Percentiles rank a stretch among this genome's conserved stretches.
phyloP scores from a whole-genome alignment of 139 green algal species.

The Coelastrella sp. region DNA sequence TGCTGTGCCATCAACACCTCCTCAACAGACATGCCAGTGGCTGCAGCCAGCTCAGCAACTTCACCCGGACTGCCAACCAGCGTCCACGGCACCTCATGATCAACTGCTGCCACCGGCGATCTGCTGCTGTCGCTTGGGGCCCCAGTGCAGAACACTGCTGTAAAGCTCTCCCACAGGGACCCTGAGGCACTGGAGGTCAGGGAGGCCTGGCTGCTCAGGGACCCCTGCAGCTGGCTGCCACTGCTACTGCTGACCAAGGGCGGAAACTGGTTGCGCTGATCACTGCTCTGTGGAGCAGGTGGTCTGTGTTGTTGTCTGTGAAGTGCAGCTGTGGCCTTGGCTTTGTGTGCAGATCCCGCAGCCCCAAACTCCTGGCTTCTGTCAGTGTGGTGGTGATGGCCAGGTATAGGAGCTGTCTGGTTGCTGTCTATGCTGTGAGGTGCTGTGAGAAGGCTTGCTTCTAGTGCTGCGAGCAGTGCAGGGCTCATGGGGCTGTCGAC shows the following conservation, averaged over 20 bases:
- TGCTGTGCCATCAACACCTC: conserved; percentile 28
- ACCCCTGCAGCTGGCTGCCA: not conserved
- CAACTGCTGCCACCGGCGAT: not conserved
- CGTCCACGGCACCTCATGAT: not conserved
- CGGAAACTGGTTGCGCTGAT: not conserved
- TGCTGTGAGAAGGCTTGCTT: not conserved
- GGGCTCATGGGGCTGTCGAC: not conserved
- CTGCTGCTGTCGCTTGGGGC: not conserved
- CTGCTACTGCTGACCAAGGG: not conserved
- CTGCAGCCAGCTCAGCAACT: not conserved
- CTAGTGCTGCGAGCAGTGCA: not conserved
- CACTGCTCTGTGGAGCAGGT: not conserved
- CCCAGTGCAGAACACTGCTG: not conserved
- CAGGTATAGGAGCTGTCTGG: too few relatives aligned
- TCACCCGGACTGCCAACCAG: not conserved
- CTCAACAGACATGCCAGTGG: not conserved
- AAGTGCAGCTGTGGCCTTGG: not conserved
- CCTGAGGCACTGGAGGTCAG: not conserved
- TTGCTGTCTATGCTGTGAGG: not conserved
- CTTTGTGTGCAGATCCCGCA: not conserved
- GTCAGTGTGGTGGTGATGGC: not conserved
- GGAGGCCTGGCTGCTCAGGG: not conserved
- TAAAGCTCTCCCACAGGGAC: conserved; percentile 11
- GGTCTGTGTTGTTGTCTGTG: not conserved
- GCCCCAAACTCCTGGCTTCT: not conserved